Conservation (phyloP, 129 eudicot genomes). For the Flaveria brownii region DNA sequence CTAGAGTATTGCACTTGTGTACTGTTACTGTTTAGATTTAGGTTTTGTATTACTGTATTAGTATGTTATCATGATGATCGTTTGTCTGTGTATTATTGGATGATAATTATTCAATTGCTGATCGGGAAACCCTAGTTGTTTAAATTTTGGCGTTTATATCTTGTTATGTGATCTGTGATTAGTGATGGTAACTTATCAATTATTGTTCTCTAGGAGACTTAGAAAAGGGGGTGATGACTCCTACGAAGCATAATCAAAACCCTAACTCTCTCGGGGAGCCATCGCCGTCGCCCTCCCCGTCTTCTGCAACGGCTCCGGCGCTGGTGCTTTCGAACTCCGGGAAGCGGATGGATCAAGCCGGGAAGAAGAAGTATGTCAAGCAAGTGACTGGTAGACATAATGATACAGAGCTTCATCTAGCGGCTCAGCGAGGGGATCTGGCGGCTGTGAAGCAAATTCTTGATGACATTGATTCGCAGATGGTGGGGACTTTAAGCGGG, state of each 20-base stretch:
- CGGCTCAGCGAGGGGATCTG: conserved; percentile 77
- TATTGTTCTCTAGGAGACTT: conserved; percentile 31
- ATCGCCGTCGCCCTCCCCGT: conserved; percentile 63
- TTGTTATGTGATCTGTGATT: background rate
- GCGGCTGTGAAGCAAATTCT: conserved; percentile 69
- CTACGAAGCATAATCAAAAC: conserved; percentile 27
- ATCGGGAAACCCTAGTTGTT: background rate
- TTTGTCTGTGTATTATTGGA: too few species aligned
- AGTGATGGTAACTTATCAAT: background rate
- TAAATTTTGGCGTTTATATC: background rate
- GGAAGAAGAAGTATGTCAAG: conserved; percentile 79
- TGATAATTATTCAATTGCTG: background rate
- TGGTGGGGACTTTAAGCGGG: conserved; percentile 60
- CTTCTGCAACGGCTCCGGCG: conserved; percentile 70
- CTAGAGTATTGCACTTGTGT: background rate
- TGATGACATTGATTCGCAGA: conserved; percentile 60
- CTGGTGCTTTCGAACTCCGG: conserved; percentile 77
- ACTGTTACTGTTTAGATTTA: background rate
- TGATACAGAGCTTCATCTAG: conserved; percentile 79
- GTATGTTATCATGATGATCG: background rate
- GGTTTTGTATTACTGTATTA: background rate
- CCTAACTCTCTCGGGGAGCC: conserved; percentile 42
- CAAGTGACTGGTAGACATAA: conserved; percentile 81
- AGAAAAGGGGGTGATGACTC: conserved; percentile 49
- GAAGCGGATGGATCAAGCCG: conserved; percentile 76